Base-by-base conservation (phyloP, 176 grass and related monocot genomes). In the Poa pratensis region DNA sequence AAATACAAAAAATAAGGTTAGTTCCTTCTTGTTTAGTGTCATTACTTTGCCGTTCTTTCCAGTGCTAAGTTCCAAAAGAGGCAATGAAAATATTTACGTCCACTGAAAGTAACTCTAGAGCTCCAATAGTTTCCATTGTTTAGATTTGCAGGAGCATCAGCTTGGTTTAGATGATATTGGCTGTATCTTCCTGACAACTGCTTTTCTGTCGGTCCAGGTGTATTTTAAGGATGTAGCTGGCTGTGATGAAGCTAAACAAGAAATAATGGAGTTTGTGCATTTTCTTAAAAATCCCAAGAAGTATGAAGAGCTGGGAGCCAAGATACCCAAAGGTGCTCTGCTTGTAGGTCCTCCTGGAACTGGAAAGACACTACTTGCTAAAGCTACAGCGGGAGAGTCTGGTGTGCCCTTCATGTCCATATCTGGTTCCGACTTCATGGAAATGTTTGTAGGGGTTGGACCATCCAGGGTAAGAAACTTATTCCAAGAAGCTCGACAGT, bases 1-100 rank as follows among this genome's bases (percentile, higher is more conserved):
- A 62, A 99, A 99, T 83, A 94, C 96, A 5, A 99, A 99, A 91
- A 99, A 99, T 90, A 99, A 99, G 91, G 96, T 96, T 50, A 73
- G 71, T 55, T 75, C 40, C 52, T 72, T 35, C 13, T 72, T 61
- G 40, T 59, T 2, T 46, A 40, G 1, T 42, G 18, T n/a, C 9
- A 18, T 43, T 19, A 28, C 61, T 90, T 64, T 59, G 66, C 28
- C 2, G 4, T 87, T 68, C 14, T 6, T 17, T 39, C 69, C 50
- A 3, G 51, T 79, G 20, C 64, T 74, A 45, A 78, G 18, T 12
- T 64, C 79, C 24, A 0, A 23, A 9, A 5, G 20, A 5, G 17
- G 15, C 52, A 50, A 71, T 28, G 14, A 49, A 45, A 75, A 72
- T 53, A 53, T 62, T 79, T 54, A 42, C 23, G 18, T 16, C 51